Conservation (phyloP, 176 grass and related monocot genomes). For the Secale cereale region DNA sequence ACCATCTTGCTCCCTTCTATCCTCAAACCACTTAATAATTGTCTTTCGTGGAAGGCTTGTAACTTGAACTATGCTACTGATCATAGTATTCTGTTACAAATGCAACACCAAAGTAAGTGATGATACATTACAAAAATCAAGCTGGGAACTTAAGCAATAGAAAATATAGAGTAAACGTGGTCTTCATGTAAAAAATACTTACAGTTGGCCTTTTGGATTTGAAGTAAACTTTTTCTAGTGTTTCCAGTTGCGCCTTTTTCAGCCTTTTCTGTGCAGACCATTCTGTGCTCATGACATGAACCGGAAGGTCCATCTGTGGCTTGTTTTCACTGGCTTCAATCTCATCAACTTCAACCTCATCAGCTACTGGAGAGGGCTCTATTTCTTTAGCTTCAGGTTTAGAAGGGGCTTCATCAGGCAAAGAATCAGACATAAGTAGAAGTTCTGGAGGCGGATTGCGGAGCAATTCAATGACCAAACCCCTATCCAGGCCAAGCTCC, state of each 20-base stretch:
- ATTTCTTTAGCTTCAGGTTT: conserved; percentile 43
- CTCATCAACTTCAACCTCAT: conserved; percentile 30
- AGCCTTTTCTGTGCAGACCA: conserved; percentile 68
- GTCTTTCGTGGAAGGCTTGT: conserved; percentile 83
- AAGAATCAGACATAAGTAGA: conserved; percentile 83
- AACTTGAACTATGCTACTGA: conserved; percentile 89
- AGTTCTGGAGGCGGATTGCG: conserved; percentile 90
- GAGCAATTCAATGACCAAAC: conserved; percentile 74
- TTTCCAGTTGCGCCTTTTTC: conserved; percentile 79
- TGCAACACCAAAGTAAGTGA: conserved; percentile 18
- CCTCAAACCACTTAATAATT: conserved; percentile 91
- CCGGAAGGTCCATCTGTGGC: conserved; percentile 39
- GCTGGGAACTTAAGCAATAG: background rate
- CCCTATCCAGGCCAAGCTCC: conserved; percentile 78
- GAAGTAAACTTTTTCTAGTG: conserved; percentile 75
- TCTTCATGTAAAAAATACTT: conserved; percentile 35
- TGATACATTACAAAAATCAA: conserved; percentile 1
- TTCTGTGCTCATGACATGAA: conserved; percentile 53
- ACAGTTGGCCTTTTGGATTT: conserved; percentile 83
- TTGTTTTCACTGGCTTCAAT: conserved; percentile 36
- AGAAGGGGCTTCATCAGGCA: conserved; percentile 62
- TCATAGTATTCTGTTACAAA: conserved; percentile 70
- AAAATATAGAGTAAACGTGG: background rate
- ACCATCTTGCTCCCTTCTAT: conserved; percentile 69
- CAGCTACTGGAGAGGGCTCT: conserved; percentile 13